Evolutionary conservation across 1,139 yeast genomes (phyloP).

Genomic region (Saccharomyces hybrid): DNA sequence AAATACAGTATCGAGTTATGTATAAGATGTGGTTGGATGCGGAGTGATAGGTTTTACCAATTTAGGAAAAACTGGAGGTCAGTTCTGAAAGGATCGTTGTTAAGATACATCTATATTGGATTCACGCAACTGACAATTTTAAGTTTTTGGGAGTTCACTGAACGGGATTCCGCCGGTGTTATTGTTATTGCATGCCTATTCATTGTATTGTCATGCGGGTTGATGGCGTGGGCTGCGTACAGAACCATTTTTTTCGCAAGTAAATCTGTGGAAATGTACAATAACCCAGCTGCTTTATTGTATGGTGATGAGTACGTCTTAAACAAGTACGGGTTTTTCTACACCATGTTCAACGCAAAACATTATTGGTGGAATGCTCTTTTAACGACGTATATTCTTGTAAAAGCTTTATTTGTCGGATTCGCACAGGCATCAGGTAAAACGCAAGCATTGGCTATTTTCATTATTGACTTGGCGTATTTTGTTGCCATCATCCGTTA

Average conservation of each 20-base stretch:
- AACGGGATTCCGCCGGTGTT: conserved; percentile 65
- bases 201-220: conserved; percentile 45
- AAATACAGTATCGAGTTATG: conserved; percentile 46
- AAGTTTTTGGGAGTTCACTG: conserved; percentile 68
- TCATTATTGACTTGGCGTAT: conserved; percentile 57
- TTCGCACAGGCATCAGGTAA: conserved; percentile 65
- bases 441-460: conserved; percentile 57
- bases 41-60: conserved; percentile 40
- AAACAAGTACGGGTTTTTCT: conserved; percentile 67
- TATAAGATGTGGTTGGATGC: conserved; percentile 37
- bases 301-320: conserved; percentile 62
- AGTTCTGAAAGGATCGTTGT: conserved; percentile 57
- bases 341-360: conserved; percentile 72
- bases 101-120: conserved; percentile 67
- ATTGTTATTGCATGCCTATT: conserved; percentile 61
- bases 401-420: conserved; percentile 58
- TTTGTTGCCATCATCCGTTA: conserved; percentile 48
- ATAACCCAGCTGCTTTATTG: conserved; percentile 69
- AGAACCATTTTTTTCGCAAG: conserved; percentile 52
- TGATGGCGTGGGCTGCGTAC: conserved; percentile 52
- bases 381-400: conserved; percentile 44
- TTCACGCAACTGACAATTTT: conserved; percentile 63
- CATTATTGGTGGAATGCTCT: conserved; percentile 71
- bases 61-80: conserved; percentile 47
- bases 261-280: conserved; percentile 43